Percentiles rank a stretch among this genome's conserved stretches.
phyloP scores from a whole-genome alignment of 2,329 filamentous ascomycete species.

The Lecanicillium sp. region DNA sequence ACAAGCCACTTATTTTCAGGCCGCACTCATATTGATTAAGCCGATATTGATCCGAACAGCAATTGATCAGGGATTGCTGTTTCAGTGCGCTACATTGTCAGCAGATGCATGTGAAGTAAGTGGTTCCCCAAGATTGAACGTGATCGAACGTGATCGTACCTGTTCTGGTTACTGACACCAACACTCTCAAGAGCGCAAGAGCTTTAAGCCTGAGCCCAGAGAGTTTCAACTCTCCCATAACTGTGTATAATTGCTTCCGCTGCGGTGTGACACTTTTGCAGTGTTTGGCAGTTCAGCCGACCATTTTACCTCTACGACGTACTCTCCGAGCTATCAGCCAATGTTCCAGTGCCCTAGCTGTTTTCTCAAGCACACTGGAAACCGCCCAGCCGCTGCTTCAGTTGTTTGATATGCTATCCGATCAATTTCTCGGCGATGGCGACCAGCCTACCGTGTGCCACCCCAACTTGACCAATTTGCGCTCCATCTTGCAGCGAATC shows the following conservation, averaged over 20 bases:
- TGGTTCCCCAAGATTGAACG: not conserved
- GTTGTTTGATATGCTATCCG: slow-evolving; percentile 5
- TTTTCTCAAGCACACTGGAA: not conserved
- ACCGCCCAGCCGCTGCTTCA: slow-evolving; percentile 2
- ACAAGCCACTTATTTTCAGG: slow-evolving; percentile 5
- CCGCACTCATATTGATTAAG: not conserved
- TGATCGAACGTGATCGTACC: no score
- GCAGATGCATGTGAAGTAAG: slow-evolving; percentile 5
- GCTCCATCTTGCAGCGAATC: slow-evolving; percentile 3
- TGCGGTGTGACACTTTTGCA: slow-evolving; percentile 5
- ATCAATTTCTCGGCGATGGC: slow-evolving; percentile 1
- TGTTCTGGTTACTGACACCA: not conserved
- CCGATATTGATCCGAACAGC: slow-evolving; percentile 2
- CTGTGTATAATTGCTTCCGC: slow-evolving; percentile 5
- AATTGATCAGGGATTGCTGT: slow-evolving; percentile 3
- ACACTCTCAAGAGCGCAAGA: not conserved
- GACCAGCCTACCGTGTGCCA: not conserved
- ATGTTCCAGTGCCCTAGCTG: not conserved
- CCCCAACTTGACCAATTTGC: slow-evolving; percentile 2
- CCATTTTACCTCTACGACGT: slow-evolving; percentile 2
- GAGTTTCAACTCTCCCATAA: slow-evolving; percentile 2
- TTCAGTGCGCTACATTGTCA: slow-evolving; percentile 1
- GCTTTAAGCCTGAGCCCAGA: not conserved
- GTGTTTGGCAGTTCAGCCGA: slow-evolving; percentile 4
- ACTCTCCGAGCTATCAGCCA: slow-evolving; percentile 3